Conservation (phyloP, 1,284 basidiomycete species). For the Naganishia liquefaciens region DNA sequence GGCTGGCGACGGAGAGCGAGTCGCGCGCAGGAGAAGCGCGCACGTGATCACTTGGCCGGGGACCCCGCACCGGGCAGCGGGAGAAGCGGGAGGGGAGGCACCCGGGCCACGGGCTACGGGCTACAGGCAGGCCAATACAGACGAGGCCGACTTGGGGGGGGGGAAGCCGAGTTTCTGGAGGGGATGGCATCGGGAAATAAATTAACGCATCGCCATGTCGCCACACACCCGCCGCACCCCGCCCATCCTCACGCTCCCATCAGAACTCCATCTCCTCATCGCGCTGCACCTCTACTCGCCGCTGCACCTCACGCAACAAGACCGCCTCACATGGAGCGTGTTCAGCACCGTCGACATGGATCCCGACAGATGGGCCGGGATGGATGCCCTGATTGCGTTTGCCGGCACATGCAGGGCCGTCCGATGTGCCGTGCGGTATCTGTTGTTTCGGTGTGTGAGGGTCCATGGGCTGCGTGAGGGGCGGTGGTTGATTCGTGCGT, state of each 20-base stretch:
- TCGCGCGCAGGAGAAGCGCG: no score
- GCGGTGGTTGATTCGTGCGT: constrained; percentile 37
- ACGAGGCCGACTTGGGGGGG: no score
- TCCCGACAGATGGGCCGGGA: constrained; percentile 42
- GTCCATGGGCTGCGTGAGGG: constrained; percentile 38
- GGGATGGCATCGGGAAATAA: no score
- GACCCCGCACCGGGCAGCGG: no score
- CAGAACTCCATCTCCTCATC: constrained; percentile 43
- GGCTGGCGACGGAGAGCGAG: no score
- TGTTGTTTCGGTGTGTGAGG: constrained; percentile 47
- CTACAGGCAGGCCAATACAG: no score
- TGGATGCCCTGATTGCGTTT: constrained; percentile 42
- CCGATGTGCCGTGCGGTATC: constrained; percentile 41
- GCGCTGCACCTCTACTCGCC: constrained; percentile 47
- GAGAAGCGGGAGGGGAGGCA: no score
- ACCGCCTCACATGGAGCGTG: constrained; percentile 48
- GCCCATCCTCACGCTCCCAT: constrained; percentile 38
- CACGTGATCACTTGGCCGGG: no score
- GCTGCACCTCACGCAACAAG: constrained; percentile 46
- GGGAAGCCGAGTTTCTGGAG: no score
- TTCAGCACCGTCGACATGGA: constrained; percentile 51
- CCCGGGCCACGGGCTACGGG: no score
- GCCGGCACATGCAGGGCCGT: constrained; percentile 41
- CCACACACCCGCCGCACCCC: not conserved
- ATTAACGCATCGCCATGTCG: no score